Evolutionary conservation across 768 basidiomycete genomes (phyloP).

Genomic region (Hysterangium stoloniferum): DNA sequence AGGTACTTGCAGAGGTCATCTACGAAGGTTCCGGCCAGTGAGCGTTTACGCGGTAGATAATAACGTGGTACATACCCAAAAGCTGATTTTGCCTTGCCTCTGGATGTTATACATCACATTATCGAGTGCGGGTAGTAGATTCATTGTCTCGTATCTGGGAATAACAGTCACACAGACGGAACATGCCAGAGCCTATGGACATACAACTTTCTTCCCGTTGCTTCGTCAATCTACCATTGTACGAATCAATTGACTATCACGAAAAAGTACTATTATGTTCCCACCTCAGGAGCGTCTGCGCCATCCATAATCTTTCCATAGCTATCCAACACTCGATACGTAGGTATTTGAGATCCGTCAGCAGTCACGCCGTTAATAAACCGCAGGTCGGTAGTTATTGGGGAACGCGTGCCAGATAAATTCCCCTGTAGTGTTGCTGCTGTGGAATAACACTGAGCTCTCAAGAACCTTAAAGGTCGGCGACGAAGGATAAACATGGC

Average conservation of each 20-base stretch:
- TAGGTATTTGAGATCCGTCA: constrained; percentile 62
- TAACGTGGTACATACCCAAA: constrained; percentile 52
- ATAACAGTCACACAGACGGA: not conserved
- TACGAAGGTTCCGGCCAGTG: constrained; percentile 25
- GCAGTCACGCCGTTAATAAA: constrained; percentile 76
- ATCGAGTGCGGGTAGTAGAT: constrained; percentile 74
- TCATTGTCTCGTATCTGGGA: constrained; percentile 68
- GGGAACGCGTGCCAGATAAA: constrained; percentile 42
- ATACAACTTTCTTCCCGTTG: constrained; percentile 56
- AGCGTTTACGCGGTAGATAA: not conserved
- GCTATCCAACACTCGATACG: constrained; percentile 81
- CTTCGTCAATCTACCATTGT: constrained; percentile 50
- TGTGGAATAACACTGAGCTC: not conserved
- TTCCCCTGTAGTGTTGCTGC: constrained; percentile 20
- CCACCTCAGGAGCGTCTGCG: constrained; percentile 68
- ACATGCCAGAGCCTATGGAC: not conserved
- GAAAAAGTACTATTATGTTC: not conserved
- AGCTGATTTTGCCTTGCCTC: constrained; percentile 87
- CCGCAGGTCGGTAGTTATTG: constrained; percentile 58
- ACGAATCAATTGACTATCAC: not conserved
- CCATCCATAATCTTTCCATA: constrained; percentile 65
- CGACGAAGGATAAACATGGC: not conserved
- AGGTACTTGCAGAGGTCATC: constrained; percentile 71
- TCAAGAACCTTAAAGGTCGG: not conserved
- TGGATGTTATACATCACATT: constrained; percentile 88